Base-by-base conservation (phyloP, 148 eudicot species). In the Spergularia marina region DNA sequence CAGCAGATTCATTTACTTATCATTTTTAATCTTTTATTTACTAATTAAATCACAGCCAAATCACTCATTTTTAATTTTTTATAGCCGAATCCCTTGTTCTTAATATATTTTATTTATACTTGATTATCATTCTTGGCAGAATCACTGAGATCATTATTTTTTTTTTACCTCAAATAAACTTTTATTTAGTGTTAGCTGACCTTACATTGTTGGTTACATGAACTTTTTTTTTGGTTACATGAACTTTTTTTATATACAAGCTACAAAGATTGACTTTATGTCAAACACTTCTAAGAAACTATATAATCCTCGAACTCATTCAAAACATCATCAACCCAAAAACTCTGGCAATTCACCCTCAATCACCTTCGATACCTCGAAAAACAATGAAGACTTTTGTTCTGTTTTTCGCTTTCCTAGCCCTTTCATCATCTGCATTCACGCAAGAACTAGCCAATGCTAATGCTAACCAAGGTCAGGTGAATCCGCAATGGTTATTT, bases 371-470 rank as follows among this genome's bases (percentile, higher is more conserved):
- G 12, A 62, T 34, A 64, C 12, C 9, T 6, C 20, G 2, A 39
- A 14, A 65, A 34, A 64, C 30, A 7, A 65, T 65, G 68, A 65
- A 65, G 49, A 65, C 68, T 11, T 2, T 65, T 9, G n/a, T 65
- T 1, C 51, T 36, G 40, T 6, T 65, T 13, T 51, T 65, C 14
- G 68, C 68, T 36, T 36, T 65, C 51, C 20, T 65, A 39, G 21
- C 68, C 49, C 3, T 65, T 0, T 65, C 68, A 36, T 36, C 68
- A 14, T 4, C 39, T 16, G 47, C 68, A 15, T 39, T 39, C 1
- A 51, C 68, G 12, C 68, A 65, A 47, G 21, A 61, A 61, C 65
- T 60, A 9, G 64, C 64, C 18, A 20, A n/a, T 21, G 65, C 65
- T 23, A 61, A 61, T 9, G 4, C 23, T 23, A 41, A 41, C 44